A percentile compares a stretch with the other conserved stretches of the same genome.
Conservation (phyloP, 306 rosid genomes). For the Citrullus amarus region DNA sequence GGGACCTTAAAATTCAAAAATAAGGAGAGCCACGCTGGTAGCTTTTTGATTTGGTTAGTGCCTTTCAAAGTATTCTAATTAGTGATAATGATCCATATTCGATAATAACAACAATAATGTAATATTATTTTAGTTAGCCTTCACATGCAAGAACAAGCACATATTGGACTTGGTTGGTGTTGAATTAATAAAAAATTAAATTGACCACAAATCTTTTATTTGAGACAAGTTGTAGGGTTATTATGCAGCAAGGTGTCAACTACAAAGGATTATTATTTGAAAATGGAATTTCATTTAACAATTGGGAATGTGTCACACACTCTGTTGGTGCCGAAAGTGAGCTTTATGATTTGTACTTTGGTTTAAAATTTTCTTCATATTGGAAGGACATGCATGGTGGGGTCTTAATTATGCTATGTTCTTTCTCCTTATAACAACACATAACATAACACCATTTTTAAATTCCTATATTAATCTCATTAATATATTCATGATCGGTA, state of each 20-base stretch:
- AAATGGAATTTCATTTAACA: not conserved
- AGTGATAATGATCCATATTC: not conserved
- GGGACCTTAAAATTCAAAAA: not conserved
- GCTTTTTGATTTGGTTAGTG: not conserved
- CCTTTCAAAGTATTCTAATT: not conserved
- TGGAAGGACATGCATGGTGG: not conserved
- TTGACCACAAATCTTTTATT: not conserved
- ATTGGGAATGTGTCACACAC: not conserved
- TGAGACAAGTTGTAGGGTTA: conserved; percentile 2
- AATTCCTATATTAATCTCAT: no score
- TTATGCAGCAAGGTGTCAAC: not conserved
- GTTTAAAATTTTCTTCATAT: no score
- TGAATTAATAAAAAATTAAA: not conserved
- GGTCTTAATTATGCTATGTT: not conserved
- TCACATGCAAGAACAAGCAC: not conserved
- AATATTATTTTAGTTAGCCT: not conserved
- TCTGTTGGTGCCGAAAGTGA: not conserved
- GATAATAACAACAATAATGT: not conserved
- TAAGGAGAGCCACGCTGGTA: not conserved
- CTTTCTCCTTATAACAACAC: no score
- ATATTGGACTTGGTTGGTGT: not conserved
- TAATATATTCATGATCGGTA: no score
- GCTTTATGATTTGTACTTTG: not conserved
- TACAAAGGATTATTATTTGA: not conserved
- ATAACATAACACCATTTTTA: no score